Evolutionary conservation across 495 filamentous ascomycete species (phyloP).

Genomic region (Xylaria sp.): DNA sequence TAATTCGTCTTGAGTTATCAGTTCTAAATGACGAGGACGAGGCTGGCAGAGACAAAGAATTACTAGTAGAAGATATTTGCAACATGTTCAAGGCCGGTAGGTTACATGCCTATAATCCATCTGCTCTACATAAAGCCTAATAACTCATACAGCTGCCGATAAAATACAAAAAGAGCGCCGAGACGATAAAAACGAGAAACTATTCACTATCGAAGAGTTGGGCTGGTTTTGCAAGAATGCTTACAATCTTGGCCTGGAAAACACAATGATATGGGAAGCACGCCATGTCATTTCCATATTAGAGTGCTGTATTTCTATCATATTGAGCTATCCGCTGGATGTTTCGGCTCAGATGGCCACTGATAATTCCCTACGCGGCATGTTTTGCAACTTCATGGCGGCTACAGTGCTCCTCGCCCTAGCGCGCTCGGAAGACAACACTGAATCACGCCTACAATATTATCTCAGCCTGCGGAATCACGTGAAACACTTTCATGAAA

Average conservation of each 20-base stretch:
- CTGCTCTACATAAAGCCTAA: conserved; percentile 1
- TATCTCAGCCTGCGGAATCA: conserved; percentile 66
- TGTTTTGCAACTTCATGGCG: conserved; percentile 75
- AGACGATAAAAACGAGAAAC: conserved; percentile 38
- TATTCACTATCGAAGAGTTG: conserved; percentile 68
- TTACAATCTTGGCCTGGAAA: conserved; percentile 75
- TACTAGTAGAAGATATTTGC: conserved; percentile 60
- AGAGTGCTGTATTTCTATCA: conserved; percentile 65
- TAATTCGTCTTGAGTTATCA: conserved; percentile 64
- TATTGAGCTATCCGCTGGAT: conserved; percentile 63
- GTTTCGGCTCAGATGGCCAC: conserved; percentile 44
- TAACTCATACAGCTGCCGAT: conserved; percentile 45
- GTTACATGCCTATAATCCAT: conserved; percentile 29
- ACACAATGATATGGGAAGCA: conserved; percentile 61
- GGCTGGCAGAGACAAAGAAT: conserved; percentile 28
- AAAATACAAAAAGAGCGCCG: conserved; percentile 52
- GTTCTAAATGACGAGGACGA: conserved; percentile 55
- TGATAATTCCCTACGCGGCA: conserved; percentile 63
- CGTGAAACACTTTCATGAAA: conserved; percentile 60
- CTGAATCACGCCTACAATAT: conserved; percentile 63
- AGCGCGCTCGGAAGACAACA: conserved; percentile 69
- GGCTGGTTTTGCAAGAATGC: conserved; percentile 83
- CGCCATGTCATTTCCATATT: conserved; percentile 63
- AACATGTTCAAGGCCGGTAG: conserved; percentile 69
- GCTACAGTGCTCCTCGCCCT: conserved; percentile 64